Percentiles rank a stretch among this genome's conserved stretches.
These are phyloP conservation scores for Salvia rosmarinus DNA, from an alignment of 257 asterid genomes.

Conservation along the genomic window DNA sequence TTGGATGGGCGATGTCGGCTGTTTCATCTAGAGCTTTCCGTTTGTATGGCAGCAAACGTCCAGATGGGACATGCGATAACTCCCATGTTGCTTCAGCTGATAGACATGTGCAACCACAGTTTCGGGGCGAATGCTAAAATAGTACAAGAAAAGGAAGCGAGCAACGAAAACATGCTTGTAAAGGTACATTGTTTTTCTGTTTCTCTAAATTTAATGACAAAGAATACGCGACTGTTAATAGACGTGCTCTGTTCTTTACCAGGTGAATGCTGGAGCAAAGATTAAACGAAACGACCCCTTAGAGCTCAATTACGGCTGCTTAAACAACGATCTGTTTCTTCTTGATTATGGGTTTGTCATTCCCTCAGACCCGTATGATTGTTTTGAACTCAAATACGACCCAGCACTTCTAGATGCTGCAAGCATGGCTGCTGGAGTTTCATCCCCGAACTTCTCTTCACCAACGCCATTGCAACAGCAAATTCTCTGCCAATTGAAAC, in stretches of 20 bases:
- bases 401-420: conserved; percentile 93
- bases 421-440: conserved; percentile 77
- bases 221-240: neutral
- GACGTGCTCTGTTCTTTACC: conserved; percentile 27
- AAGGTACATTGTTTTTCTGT: conserved; percentile 55
- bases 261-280: conserved; percentile 74
- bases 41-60: conserved; percentile 47
- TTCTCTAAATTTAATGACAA: neutral
- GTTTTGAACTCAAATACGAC: conserved; percentile 86
- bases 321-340: conserved; percentile 81
- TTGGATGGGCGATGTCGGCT: conserved; percentile 99
- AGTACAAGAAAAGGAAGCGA: conserved; percentile 70
- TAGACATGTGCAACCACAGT: conserved; percentile 99
- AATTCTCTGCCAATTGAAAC: conserved; percentile 59
- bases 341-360: conserved; percentile 89
- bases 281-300: conserved; percentile 64
- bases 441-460: conserved; percentile 70
- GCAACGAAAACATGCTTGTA: conserved; percentile 60
- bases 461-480: conserved; percentile 82
- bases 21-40: conserved; percentile 98
- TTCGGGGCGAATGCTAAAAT: conserved; percentile 89
- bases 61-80: conserved; percentile 63
- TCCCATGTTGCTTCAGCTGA: conserved; percentile 92
- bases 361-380: conserved; percentile 81
- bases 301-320: conserved; percentile 82